Evolutionary conservation across 495 filamentous ascomycete genomes (phyloP), one percentile per base, ranked within the genome.

Genomic region (Zalerion maritima): DNA sequence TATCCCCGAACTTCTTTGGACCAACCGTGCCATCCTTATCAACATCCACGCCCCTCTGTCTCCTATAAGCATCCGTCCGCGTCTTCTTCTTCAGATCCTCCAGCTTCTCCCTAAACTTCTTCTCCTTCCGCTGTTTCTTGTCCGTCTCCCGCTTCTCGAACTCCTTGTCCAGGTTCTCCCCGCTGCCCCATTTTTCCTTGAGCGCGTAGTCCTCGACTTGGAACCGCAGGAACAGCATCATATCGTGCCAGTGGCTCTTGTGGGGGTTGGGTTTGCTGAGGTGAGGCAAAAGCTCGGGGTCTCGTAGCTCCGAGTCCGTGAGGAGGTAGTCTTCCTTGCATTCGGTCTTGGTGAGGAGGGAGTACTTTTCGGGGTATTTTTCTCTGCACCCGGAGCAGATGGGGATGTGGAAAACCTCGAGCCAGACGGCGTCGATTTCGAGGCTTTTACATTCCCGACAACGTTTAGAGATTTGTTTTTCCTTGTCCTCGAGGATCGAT

Each of bases 371-470:
- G 5, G 85, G 83, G 21, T 55, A 66, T 43, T 81, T 81, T 29
- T 94, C 85, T 50, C 94, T 94, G 54, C 85, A 94, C 6, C 50
- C 42, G 29, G 64, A 57, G 50, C 85, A 94, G 6, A 94, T 67
- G 8, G 62, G 49, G 40, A 74, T 78, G 14, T 56, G 53, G 43
- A 93, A 78, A 8, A 75, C 58, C 34, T 92, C 85, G 22, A 81
- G 76, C 87, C 83, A 94, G 37, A 85, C 79, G 66, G 76, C 94
- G 47, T 97, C 89, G 34, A 97, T 84, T 50, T 96, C 91, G 13
- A 84, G 41, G 24, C 59, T 75, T 0, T 62, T 64, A 51, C 89
- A 97, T 44, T 97, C 89, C 6, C 73, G 66, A 45, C 89, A 97
- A 32, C 59, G 64, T 51, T 80, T 84, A n/a, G n/a, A n/a, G n/a